Evolutionary conservation across 2,329 filamentous ascomycete species (phyloP).

Genomic region (Phaeosphaeriaceae sp.): DNA sequence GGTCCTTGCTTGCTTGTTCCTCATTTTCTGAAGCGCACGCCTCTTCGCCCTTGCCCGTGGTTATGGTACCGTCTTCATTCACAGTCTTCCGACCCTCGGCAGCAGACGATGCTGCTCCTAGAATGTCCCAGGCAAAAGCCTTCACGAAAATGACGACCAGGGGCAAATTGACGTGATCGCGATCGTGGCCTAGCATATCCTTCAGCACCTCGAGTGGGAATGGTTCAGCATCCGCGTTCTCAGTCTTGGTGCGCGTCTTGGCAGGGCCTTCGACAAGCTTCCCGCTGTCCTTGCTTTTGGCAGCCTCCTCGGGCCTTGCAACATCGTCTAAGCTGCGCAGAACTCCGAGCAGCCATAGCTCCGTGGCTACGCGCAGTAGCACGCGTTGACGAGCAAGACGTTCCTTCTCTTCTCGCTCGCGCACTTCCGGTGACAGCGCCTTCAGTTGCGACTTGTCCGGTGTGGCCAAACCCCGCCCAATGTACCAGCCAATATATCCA

Average conservation of each 20-base stretch:
- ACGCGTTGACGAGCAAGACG: constrained; percentile 84
- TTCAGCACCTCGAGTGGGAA: constrained; percentile 98
- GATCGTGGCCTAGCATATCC: constrained; percentile 90
- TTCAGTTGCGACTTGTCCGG: constrained; percentile 88
- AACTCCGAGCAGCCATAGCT: constrained; percentile 92
- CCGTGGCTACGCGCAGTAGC: constrained; percentile 87
- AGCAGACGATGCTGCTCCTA: constrained; percentile 76
- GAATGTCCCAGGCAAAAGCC: constrained; percentile 92
- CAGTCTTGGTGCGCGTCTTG: constrained; percentile 67
- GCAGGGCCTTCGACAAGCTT: constrained; percentile 63
- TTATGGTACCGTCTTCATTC: constrained; percentile 78
- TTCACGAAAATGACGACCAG: constrained; percentile 95
- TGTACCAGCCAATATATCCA: constrained; percentile 87
- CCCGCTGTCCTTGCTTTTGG: constrained; percentile 64
- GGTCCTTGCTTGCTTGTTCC: constrained; percentile 64
- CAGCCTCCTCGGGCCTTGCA: constrained; percentile 68
- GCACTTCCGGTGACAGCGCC: constrained; percentile 76
- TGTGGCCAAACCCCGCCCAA: constrained; percentile 88
- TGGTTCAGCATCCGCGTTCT: constrained; percentile 78
- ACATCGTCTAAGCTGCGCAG: constrained; percentile 80
- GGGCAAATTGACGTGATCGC: constrained; percentile 89
- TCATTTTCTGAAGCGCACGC: constrained; percentile 60
- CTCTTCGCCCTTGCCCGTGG: constrained; percentile 61
- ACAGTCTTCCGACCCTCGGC: constrained; percentile 83
- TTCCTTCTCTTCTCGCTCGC: constrained; percentile 96